These are phyloP conservation scores for Boletus vinaceobasis DNA, from an alignment of 768 basidiomycete genomes.

Conservation along the genomic window DNA sequence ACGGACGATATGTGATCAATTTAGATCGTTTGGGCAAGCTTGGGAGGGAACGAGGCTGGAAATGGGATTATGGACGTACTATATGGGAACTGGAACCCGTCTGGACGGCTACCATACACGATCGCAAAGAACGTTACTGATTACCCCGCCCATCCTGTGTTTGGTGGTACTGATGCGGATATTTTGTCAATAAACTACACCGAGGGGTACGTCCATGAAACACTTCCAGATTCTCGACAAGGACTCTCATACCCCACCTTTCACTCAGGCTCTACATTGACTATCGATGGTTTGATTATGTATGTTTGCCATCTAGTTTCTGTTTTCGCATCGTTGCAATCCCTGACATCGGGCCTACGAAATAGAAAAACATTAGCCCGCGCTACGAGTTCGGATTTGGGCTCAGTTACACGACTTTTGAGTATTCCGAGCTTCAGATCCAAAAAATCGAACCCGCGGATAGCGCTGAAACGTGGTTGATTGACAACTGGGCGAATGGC, in stretches of 20 bases:
- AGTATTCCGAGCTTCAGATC: background rate
- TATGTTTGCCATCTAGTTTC: background rate
- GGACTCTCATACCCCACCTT: background rate
- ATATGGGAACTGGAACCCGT: background rate
- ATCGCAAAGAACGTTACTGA: background rate
- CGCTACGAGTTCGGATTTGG: no score
- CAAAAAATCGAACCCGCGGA: background rate
- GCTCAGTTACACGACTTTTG: background rate
- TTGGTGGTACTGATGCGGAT: background rate
- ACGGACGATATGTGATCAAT: background rate
- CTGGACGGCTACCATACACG: background rate
- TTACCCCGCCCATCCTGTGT: background rate
- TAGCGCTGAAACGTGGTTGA: background rate
- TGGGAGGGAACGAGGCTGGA: background rate
- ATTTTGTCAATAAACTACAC: background rate
- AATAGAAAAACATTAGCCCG: no score
- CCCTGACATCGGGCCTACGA: no score
- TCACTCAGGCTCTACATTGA: background rate
- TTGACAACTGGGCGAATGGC: background rate
- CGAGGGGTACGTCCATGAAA: background rate
- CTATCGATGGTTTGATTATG: background rate
- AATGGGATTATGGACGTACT: background rate
- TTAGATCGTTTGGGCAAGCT: background rate
- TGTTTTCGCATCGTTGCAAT: background rate
- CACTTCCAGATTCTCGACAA: background rate